A percentile compares a stretch with the other conserved stretches of the same genome.
Conservation (phyloP, 441 rosid genomes). For the Gossypium gossypioides region DNA sequence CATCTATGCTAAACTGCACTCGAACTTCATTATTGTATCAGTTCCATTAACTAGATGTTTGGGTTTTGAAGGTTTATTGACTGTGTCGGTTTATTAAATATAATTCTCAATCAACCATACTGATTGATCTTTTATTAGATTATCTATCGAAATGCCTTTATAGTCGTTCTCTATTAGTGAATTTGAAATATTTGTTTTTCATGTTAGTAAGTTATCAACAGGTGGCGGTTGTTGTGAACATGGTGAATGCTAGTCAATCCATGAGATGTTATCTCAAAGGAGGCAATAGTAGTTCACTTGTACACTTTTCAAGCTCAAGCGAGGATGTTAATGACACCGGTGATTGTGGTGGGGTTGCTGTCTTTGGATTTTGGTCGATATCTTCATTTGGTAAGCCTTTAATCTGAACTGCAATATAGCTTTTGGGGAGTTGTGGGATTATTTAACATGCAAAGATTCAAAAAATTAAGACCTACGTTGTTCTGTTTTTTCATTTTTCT, state of each 20-base stretch:
- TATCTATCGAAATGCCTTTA: not conserved
- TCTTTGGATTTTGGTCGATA: constrained; percentile 51
- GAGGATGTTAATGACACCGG: constrained; percentile 47
- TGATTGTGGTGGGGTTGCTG: constrained; percentile 66
- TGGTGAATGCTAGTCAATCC: constrained; percentile 48
- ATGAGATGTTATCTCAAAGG: constrained; percentile 58
- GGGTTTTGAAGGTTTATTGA: not conserved
- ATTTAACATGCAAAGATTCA: not conserved
- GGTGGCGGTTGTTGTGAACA: constrained; percentile 46
- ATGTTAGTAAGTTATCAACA: constrained; percentile 17
- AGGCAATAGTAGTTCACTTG: constrained; percentile 33
- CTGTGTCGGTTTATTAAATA: not conserved
- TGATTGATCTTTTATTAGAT: not conserved
- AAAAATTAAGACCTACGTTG: not conserved
- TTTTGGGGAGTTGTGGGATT: not conserved
- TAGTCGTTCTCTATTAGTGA: not conserved
- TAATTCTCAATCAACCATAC: not conserved
- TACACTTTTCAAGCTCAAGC: constrained; percentile 47
- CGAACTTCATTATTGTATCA: not conserved
- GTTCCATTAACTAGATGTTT: not conserved
- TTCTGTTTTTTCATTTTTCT: not conserved
- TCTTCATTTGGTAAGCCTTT: constrained; percentile 48
- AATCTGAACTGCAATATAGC: not conserved
- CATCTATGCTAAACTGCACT: not conserved
- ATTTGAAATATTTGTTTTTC: not conserved